These are phyloP conservation scores for Stachybotrys elegans DNA, from an alignment of 2,329 filamentous ascomycete genomes.

Conservation along the genomic window DNA sequence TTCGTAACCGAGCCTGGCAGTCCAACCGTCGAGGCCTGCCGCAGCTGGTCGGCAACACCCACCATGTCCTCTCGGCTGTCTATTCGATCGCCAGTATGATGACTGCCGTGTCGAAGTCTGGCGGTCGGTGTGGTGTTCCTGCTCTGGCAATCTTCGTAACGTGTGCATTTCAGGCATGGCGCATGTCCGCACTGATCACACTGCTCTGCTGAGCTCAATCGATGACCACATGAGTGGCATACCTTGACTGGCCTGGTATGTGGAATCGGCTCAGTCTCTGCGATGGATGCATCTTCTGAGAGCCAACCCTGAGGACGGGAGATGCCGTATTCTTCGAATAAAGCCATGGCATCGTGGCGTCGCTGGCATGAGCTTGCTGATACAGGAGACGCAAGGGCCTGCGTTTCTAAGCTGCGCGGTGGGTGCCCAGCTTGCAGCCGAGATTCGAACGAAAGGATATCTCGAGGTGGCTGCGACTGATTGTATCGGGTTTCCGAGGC, in stretches of 20 bases:
- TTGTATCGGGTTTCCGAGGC: no score
- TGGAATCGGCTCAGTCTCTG: conserved; percentile 11
- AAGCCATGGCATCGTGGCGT: conserved; percentile 37
- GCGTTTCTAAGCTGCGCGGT: no score
- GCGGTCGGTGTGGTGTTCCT: conserved; percentile 3
- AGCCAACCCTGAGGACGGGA: conserved; percentile 41
- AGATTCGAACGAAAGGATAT: no score
- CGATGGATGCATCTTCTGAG: conserved; percentile 26
- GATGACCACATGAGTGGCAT: conserved; percentile 46
- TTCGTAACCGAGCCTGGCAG: conserved; percentile 16
- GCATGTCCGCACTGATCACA: conserved; percentile 47
- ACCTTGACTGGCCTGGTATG: conserved; percentile 25
- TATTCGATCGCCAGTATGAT: no score
- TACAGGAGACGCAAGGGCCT: conserved; percentile 17
- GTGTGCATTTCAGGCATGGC: conserved; percentile 42
- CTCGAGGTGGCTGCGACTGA: no score
- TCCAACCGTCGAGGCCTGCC: no score
- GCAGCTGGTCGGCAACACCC: no score
- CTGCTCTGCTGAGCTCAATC: conserved; percentile 28
- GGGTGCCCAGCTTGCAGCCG: no score
- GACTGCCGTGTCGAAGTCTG: no score
- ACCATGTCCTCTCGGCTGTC: no score
- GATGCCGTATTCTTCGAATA: conserved; percentile 43
- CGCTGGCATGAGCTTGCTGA: conserved; percentile 28
- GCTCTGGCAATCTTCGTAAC: no score